These are phyloP conservation scores for Aspergillus indologenus DNA, from an alignment of 495 filamentous ascomycete genomes.

Conservation along the genomic window DNA sequence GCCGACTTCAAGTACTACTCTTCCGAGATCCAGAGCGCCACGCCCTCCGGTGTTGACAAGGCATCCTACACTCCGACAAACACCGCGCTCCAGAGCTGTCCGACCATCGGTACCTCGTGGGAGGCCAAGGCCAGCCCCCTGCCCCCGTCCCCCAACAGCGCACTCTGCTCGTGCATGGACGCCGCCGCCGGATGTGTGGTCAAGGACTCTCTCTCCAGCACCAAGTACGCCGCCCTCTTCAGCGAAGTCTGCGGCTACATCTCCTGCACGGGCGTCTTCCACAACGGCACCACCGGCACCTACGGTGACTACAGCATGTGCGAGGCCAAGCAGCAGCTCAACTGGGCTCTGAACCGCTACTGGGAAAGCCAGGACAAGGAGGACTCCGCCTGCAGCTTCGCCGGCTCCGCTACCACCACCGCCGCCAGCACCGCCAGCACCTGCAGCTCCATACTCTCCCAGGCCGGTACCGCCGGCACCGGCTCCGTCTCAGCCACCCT, in stretches of 20 bases:
- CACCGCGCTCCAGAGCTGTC: slow-evolving; percentile 69
- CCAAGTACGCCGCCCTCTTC: slow-evolving; percentile 66
- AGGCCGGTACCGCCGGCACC: slow-evolving; percentile 61
- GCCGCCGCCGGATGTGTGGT: slow-evolving; percentile 68
- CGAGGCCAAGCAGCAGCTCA: slow-evolving; percentile 69
- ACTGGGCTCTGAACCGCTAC: slow-evolving; percentile 79
- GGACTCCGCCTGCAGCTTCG: slow-evolving; percentile 70
- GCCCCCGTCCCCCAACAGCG: slow-evolving; percentile 73
- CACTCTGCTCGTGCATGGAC: slow-evolving; percentile 81
- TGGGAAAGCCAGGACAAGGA: slow-evolving; percentile 58
- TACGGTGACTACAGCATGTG: slow-evolving; percentile 96
- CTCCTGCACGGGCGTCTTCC: slow-evolving; percentile 67
- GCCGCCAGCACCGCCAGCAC: slow-evolving; percentile 44
- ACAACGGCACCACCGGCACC: slow-evolving; percentile 65
- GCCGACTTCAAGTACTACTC: slow-evolving; percentile 74
- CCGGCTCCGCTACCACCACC: slow-evolving; percentile 58
- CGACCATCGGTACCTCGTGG: slow-evolving; percentile 63
- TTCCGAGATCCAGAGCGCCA: slow-evolving; percentile 62
- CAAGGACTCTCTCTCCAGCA: slow-evolving; percentile 39
- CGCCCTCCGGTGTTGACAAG: slow-evolving; percentile 63
- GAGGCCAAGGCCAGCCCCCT: slow-evolving; percentile 59
- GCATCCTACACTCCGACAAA: slow-evolving; percentile 74
- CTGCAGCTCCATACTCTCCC: slow-evolving; percentile 53
- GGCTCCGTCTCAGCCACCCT: slow-evolving; percentile 22
- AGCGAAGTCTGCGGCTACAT: slow-evolving; percentile 65